These are phyloP conservation scores for Trebouxia sp. DNA, from an alignment of 139 green algal genomes.

Conservation along the genomic window DNA sequence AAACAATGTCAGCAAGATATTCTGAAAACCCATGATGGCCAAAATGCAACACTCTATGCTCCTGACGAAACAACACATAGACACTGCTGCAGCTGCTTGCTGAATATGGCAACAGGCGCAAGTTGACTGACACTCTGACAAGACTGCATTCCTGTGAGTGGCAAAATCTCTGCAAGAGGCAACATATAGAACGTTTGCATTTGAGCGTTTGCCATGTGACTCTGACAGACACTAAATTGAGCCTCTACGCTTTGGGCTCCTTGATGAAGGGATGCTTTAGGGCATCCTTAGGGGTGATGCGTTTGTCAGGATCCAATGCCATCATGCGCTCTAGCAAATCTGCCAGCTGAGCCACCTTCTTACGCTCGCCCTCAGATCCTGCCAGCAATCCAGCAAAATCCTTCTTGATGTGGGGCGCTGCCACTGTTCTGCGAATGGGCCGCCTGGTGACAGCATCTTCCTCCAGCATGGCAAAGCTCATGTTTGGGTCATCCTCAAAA, in stretches of 20 bases:
- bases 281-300: constrained; percentile 85
- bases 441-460: constrained; percentile 69
- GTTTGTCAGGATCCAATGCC: constrained; percentile 91
- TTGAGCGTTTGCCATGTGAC: no score
- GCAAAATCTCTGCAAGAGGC: no score
- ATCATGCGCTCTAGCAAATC: constrained; percentile 96
- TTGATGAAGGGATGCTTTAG: constrained; percentile 92
- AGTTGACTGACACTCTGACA: no score
- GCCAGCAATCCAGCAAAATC: constrained; percentile 62
- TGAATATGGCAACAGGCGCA: no score
- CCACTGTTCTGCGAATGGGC: constrained; percentile 72
- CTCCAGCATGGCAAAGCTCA: constrained; percentile 76
- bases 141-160: no score
- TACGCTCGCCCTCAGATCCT: constrained; percentile 35
- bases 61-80: no score
- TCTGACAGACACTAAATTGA: no score
- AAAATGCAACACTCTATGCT: no score
- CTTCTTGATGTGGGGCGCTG: constrained; percentile 72
- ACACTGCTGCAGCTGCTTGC: no score
- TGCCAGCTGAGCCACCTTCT: constrained; percentile 63
- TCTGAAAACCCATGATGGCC: no score
- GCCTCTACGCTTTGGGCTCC: constrained; percentile 15
- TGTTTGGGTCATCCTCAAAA: constrained; percentile 81
- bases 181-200: no score
- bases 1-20: no score